phyloP scores from a whole-genome alignment of 768 basidiomycete genomes.

The Boletus reticulatus region DNA sequence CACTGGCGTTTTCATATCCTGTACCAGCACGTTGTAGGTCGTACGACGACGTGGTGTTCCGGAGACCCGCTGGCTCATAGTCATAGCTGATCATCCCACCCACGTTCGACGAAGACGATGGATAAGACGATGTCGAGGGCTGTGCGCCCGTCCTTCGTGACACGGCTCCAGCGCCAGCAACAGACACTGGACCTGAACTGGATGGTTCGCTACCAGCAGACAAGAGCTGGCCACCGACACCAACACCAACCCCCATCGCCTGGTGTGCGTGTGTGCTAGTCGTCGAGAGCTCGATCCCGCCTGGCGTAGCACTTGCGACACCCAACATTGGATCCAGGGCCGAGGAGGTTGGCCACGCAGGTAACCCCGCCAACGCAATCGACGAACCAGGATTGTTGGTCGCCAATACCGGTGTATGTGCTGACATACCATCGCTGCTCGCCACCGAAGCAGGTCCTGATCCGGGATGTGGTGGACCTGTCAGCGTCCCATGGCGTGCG shows the following conservation, averaged over 20 bases:
- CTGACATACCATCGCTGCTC: slow-evolving; percentile 17
- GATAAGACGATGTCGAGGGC: slow-evolving; percentile 16
- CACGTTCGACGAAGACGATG: slow-evolving; percentile 14
- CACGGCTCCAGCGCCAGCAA: neutral
- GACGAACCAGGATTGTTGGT: slow-evolving; percentile 15
- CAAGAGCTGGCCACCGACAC: slow-evolving; percentile 20
- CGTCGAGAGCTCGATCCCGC: slow-evolving; percentile 30
- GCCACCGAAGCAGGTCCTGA: slow-evolving; percentile 18
- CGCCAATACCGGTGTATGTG: slow-evolving; percentile 17
- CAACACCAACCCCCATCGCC: slow-evolving; percentile 5
- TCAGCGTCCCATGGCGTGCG: slow-evolving; percentile 30
- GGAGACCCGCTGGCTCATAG: slow-evolving; percentile 16
- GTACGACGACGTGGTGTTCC: slow-evolving; percentile 16
- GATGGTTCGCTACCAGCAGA: slow-evolving; percentile 14
- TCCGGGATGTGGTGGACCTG: slow-evolving; percentile 14
- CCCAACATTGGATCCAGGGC: slow-evolving; percentile 31
- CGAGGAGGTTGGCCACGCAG: slow-evolving; percentile 33
- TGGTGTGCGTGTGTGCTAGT: slow-evolving; percentile 9
- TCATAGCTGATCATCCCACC: slow-evolving; percentile 19
- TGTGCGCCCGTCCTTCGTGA: slow-evolving; percentile 18
- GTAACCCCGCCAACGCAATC: slow-evolving; percentile 27
- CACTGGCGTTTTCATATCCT: slow-evolving; percentile 16
- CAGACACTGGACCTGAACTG: slow-evolving; percentile 5
- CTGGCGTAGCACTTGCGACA: slow-evolving; percentile 31
- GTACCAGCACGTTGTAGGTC: slow-evolving; percentile 19